Evolutionary conservation across 2,329 filamentous ascomycete genomes (phyloP).

Genomic region (Cadophora malorum): DNA sequence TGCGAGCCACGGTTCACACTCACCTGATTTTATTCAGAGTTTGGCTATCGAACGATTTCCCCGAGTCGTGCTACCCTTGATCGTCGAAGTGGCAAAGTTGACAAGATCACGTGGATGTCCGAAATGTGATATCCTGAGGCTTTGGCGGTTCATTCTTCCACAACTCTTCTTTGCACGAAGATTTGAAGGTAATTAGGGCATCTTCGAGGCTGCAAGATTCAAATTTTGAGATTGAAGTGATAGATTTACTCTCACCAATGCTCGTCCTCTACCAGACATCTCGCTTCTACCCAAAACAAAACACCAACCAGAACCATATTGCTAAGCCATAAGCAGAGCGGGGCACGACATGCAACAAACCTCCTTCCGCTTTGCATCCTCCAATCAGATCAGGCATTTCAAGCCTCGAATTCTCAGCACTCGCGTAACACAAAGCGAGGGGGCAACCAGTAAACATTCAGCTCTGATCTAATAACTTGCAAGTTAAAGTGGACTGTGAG

Average conservation of each 20-base stretch:
- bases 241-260: too few species aligned
- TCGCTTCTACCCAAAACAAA: not conserved
- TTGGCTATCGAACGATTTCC: not conserved
- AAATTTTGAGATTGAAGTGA: not conserved
- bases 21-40: not conserved
- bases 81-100: not conserved
- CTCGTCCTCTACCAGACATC: too few species aligned
- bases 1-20: not conserved
- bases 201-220: too few species aligned
- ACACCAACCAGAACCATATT: not conserved
- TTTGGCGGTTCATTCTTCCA: not conserved
- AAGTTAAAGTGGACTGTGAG: too few species aligned
- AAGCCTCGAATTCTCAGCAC: not conserved
- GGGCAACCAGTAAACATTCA: too few species aligned
- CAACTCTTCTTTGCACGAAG: not conserved
- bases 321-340: conserved; percentile 3
- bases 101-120: not conserved
- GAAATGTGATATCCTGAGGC: not conserved
- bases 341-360: conserved; percentile 16
- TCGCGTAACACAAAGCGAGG: not conserved
- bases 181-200: too few species aligned
- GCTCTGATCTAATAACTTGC: not conserved
- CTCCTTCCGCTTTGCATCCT: not conserved
- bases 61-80: not conserved
- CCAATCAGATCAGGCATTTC: not conserved